Evolutionary conservation across 1,139 yeast species (phyloP).

Genomic region (Geotrichum klebahnii): DNA sequence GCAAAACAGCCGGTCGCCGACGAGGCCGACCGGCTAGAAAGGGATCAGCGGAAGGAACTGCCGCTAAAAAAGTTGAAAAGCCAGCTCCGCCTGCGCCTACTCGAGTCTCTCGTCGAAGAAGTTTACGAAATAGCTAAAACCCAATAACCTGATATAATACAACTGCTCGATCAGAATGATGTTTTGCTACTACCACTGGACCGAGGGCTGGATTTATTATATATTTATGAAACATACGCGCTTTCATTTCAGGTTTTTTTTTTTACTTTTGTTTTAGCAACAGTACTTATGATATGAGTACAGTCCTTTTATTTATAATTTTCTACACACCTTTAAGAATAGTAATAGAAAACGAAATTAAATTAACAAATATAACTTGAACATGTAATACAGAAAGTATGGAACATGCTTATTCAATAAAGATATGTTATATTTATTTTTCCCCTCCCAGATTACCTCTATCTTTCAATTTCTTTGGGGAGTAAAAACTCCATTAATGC

Average conservation of each 20-base stretch:
- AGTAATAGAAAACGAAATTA: too few relatives aligned
- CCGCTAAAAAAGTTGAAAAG: background rate
- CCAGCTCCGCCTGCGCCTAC: background rate
- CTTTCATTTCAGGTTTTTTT: too few relatives aligned
- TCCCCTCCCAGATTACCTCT: too few relatives aligned
- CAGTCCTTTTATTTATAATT: too few relatives aligned
- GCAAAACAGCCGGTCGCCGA: too few relatives aligned
- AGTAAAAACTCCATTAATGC: constrained; percentile 55
- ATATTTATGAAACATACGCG: too few relatives aligned
- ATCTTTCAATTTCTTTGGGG: constrained; percentile 4
- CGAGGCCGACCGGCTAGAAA: background rate
- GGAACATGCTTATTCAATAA: background rate
- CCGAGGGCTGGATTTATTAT: too few relatives aligned
- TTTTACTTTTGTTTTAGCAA: background rate
- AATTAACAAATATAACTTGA: too few relatives aligned
- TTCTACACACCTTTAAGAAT: too few relatives aligned
- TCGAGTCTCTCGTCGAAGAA: constrained; percentile 1
- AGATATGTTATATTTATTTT: background rate
- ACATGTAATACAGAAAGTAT: too few relatives aligned
- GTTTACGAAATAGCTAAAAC: background rate
- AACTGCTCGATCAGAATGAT: too few relatives aligned
- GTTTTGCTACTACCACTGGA: too few relatives aligned
- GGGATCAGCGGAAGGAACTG: background rate
- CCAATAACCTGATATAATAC: background rate
- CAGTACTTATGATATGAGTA: background rate